Base-by-base conservation (phyloP, 805 yeast species). In the Ogataea pignaliae region DNA sequence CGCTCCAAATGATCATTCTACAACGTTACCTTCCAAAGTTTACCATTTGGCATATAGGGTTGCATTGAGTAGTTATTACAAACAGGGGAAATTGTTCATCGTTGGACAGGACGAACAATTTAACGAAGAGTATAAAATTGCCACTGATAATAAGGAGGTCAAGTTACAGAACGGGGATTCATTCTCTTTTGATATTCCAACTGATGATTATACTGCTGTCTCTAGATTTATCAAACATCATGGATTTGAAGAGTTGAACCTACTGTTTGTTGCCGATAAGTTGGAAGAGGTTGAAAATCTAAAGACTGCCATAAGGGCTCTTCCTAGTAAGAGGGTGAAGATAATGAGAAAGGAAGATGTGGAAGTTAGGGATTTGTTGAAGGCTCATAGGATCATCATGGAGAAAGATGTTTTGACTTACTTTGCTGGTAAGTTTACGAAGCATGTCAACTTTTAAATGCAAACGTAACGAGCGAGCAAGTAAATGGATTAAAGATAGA, bases 1-100 rank as follows among this genome's bases (percentile, higher is more conserved):
- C 43, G 97, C 97, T 3, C 96, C 96, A 39, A 88, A 85, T 58
- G 96, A 91, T 63, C 81, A 83, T 75, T 75, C 89, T 28, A 84
- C 97, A 2, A 79, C 75, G 10, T 72, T 93, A 54, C 95, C 95
- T 17, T 60, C 61, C 31, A 82, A 87, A 61, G 74, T 85, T 11
- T 93, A 91, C 65, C 70, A 80, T 38, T 66, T 72, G 48, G 98
- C 97, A 12, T 69, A 86, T 56, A 79, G 87, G 60, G 78, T 83
- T 37, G 97, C 97, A 2, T 72, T 93, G 48, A 82, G 95, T 57
- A 81, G 81, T 50, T 85, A 81, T 53, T 93, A 87, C 69, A 79
- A 83, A 60, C 71, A 73, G 37, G 97, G 96, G 7, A 79, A 73
- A 45, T 66, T 93, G 45, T 76, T 70, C 48, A 75, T 93, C 16